A percentile compares a stretch with the other conserved stretches of the same genome.
These are phyloP conservation scores for Anthracocystis walkeri DNA, from an alignment of 1,284 basidiomycete species.

Conservation along the genomic window DNA sequence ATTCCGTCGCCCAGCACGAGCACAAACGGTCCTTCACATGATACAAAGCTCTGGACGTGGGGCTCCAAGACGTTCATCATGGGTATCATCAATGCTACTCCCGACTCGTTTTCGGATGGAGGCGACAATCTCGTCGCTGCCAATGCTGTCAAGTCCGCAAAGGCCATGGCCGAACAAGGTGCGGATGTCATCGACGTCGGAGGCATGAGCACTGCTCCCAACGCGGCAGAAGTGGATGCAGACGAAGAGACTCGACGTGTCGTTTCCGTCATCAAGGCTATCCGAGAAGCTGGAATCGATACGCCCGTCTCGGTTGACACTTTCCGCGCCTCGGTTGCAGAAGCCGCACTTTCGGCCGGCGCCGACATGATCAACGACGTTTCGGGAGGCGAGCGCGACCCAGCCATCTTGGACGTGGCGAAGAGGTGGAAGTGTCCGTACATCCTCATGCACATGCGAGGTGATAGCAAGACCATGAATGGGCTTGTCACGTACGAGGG, in stretches of 20 bases:
- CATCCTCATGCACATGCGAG: conserved; percentile 92
- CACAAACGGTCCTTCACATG: conserved; percentile 6
- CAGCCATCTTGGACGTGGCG: conserved; percentile 78
- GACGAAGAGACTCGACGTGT: conserved; percentile 79
- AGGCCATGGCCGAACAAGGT: conserved; percentile 55
- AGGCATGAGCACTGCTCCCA: conserved; percentile 78
- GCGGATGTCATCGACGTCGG: conserved; percentile 90
- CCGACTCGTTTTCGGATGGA: conserved; percentile 97
- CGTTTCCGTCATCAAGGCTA: conserved; percentile 74
- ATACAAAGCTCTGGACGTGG: conserved; percentile 58
- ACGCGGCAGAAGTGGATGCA: conserved; percentile 52
- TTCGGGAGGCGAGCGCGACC: conserved; percentile 76
- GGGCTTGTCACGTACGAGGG: conserved; percentile 75
- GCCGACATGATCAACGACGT: conserved; percentile 97
- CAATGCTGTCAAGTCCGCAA: conserved; percentile 53
- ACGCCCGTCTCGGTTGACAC: conserved; percentile 89
- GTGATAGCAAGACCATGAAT: conserved; percentile 76
- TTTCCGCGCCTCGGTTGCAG: conserved; percentile 86
- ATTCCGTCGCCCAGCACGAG: conserved; percentile 33
- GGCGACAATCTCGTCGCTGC: conserved; percentile 72
- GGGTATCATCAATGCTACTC: conserved; percentile 94
- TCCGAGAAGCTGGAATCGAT: conserved; percentile 64
- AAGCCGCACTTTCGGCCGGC: conserved; percentile 81
- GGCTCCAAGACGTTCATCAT: conserved; percentile 78
- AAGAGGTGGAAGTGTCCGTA: conserved; percentile 73